Evolutionary conservation across 2,329 filamentous ascomycete species (phyloP), one percentile per base, ranked within the genome.

Genomic region (Cladophialophora carrionii): DNA sequence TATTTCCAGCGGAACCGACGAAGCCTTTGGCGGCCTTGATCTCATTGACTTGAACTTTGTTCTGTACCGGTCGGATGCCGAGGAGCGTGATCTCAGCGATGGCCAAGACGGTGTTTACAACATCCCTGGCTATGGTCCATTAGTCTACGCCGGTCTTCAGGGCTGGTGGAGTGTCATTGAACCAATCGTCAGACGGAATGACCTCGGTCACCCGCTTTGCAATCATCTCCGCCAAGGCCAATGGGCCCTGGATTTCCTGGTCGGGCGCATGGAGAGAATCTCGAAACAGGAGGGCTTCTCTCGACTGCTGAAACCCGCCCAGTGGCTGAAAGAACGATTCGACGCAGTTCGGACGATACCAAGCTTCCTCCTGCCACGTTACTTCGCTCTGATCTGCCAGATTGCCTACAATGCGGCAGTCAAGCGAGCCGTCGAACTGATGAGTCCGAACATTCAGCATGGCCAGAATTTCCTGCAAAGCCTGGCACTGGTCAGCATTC

Each of bases 91-190:
- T 71, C 87, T 85, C 6, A 96, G 90, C 69, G 85, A 84, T 58
- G 91, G 92, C 3, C 84, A 85, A 65, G 91, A 97, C 75, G 94
- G 95, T n/a, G 88, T 88, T 8, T 99, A 98, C 78, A 85, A 88
- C 59, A 89, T 99, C 69, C 95, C 95, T 1, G 88, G 88, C 0
- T 83, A 92, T 74, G 94, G 93, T 2, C 87, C 90, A 65, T 84
- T 97, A 49, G 91, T 97, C 1, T 99, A 98, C 76, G 94, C 94
- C 66, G 95, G 95, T 66, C 83, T 99, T n/a, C 95, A 99, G 76
- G 96, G 96, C 43, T 99, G 95, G 94, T 96, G 94, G 92, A 97
- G 92, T 75, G 82, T 96, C 0, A 80, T 99, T 49, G 89, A 92
- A 72, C 84, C 90, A 63, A 89, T 99, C 67, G 90, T 98, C 71